A percentile compares a stretch with the other conserved stretches of the same genome.
Evolutionary conservation across 164 flowering plant species (phyloP).

Genomic region (Piper betle): DNA sequence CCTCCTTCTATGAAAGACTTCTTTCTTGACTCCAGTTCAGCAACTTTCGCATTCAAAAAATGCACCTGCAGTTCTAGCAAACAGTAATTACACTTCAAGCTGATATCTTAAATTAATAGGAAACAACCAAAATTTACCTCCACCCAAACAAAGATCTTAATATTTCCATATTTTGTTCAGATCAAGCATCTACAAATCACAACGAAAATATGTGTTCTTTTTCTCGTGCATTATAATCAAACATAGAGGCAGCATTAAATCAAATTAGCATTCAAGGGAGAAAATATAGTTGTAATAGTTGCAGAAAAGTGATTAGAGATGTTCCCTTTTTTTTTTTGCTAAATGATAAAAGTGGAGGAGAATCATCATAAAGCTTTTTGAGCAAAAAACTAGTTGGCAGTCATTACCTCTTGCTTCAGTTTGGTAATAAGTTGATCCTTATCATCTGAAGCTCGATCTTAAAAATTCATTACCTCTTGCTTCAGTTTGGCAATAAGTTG

Average conservation of each 20-base stretch:
- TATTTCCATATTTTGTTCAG: not conserved
- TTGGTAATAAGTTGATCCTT: constrained; percentile 28
- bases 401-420: constrained; percentile 55
- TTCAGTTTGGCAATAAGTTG: constrained; percentile 26
- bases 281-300: not conserved
- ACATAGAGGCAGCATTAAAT: too few species aligned
- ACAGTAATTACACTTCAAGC: not conserved
- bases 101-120: not conserved
- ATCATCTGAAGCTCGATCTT: constrained; percentile 10
- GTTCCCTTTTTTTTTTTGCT: not conserved
- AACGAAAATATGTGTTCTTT: not conserved
- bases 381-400: too few species aligned
- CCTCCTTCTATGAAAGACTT: constrained; percentile 1
- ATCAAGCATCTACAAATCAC: not conserved
- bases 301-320: not conserved
- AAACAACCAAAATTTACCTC: not conserved
- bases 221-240: too few species aligned
- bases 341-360: not conserved
- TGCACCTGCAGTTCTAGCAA: constrained; percentile 39
- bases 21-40: constrained; percentile 32
- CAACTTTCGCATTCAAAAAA: constrained; percentile 44
- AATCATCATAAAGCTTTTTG: not conserved
- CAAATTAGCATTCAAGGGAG: too few species aligned
- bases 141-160: not conserved
- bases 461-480: constrained; percentile 64